Conservation (phyloP, 352 stramenopile species). For the Globisporangium megalacanthum region DNA sequence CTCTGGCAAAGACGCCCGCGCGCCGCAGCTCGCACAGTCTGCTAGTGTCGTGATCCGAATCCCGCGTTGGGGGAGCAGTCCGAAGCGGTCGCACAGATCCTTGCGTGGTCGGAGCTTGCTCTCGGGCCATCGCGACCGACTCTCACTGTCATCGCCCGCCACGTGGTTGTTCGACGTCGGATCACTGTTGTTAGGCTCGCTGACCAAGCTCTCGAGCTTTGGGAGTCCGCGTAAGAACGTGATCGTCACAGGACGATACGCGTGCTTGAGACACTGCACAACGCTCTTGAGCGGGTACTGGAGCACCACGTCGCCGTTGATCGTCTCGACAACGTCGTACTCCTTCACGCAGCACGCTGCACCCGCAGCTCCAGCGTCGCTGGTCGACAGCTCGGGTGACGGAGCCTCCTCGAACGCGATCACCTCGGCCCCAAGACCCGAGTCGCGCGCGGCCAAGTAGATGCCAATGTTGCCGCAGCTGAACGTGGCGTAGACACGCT, state of each 20-base stretch:
- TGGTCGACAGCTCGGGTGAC: neutral
- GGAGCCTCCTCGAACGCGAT: slow-evolving; percentile 12
- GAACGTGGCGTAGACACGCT: slow-evolving; percentile 43
- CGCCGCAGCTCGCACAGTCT: slow-evolving; percentile 29
- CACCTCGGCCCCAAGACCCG: slow-evolving; percentile 19
- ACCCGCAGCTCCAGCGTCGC: neutral
- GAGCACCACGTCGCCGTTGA: slow-evolving; percentile 40
- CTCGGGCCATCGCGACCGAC: neutral
- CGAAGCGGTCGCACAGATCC: slow-evolving; percentile 49
- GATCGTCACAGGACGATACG: slow-evolving; percentile 37
- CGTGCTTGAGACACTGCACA: slow-evolving; percentile 29
- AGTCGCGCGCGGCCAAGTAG: slow-evolving; percentile 20
- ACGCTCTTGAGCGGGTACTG: slow-evolving; percentile 26
- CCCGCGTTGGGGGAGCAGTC: slow-evolving; percentile 23
- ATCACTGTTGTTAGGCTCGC: neutral
- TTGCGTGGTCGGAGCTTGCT: slow-evolving; percentile 12
- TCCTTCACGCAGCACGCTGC: slow-evolving; percentile 5
- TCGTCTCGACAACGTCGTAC: slow-evolving; percentile 35
- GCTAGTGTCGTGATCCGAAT: slow-evolving; percentile 36
- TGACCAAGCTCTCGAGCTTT: slow-evolving; percentile 15
- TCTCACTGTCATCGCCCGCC: neutral
- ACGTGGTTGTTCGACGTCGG: slow-evolving; percentile 2
- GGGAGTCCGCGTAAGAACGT: slow-evolving; percentile 37
- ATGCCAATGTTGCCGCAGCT: slow-evolving; percentile 39
- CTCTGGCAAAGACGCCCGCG: slow-evolving; percentile 24